Evolutionary conservation across 2,329 filamentous ascomycete species (phyloP).

Genomic region (Cordyceps militaris): DNA sequence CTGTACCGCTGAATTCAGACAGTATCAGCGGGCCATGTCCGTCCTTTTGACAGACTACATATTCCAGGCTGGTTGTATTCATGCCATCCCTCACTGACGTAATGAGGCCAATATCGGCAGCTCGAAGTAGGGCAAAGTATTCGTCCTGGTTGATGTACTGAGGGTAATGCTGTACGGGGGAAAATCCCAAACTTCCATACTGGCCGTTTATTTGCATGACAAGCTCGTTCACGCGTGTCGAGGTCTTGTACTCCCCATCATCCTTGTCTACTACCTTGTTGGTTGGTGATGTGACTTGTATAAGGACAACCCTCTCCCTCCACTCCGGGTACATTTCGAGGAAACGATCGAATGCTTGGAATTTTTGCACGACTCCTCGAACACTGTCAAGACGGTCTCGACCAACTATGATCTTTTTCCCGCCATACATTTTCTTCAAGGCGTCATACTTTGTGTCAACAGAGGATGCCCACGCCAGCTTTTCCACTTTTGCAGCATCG

Average conservation of each 20-base stretch:
- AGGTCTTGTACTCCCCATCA: slow-evolving; percentile 70
- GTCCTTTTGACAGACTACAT: slow-evolving; percentile 85
- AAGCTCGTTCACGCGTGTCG: slow-evolving; percentile 82
- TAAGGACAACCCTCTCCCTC: slow-evolving; percentile 85
- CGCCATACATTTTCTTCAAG: slow-evolving; percentile 71
- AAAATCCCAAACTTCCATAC: slow-evolving; percentile 81
- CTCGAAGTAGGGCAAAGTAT: slow-evolving; percentile 88
- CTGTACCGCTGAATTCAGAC: slow-evolving; percentile 93
- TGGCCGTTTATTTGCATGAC: slow-evolving; percentile 87
- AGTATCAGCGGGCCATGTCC: slow-evolving; percentile 83
- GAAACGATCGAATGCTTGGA: slow-evolving; percentile 90
- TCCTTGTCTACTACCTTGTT: slow-evolving; percentile 72
- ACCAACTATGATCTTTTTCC: slow-evolving; percentile 91
- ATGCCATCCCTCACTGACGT: slow-evolving; percentile 95
- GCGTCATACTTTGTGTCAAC: slow-evolving; percentile 66
- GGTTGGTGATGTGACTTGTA: slow-evolving; percentile 89
- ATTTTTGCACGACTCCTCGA: slow-evolving; percentile 88
- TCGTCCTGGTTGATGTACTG: slow-evolving; percentile 86
- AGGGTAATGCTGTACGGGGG: slow-evolving; percentile 89
- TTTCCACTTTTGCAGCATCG: slow-evolving; percentile 73
- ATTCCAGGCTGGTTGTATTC: slow-evolving; percentile 96
- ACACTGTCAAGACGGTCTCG: slow-evolving; percentile 91
- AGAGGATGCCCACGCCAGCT: slow-evolving; percentile 62
- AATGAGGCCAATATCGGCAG: slow-evolving; percentile 86
- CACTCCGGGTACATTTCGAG: slow-evolving; percentile 85